Evolutionary conservation across 2,329 filamentous ascomycete species (phyloP).

Genomic region (Alternaria brassicae): DNA sequence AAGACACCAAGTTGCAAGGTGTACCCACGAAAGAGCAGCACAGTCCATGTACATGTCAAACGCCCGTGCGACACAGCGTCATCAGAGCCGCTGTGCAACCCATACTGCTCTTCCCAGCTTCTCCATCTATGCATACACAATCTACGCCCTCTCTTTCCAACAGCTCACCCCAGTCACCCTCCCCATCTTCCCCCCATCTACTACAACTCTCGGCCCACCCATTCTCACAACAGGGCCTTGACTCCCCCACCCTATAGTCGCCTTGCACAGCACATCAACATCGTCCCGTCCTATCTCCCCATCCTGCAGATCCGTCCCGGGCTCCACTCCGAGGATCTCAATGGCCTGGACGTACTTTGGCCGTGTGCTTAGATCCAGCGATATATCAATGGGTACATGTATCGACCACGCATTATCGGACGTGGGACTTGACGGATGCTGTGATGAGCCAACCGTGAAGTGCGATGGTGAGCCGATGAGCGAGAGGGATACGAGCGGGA

Average conservation of each 20-base stretch:
- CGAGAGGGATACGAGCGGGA: not conserved
- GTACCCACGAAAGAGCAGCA: not conserved
- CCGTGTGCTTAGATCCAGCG: constrained; percentile 24
- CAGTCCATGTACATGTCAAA: not conserved
- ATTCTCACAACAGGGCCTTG: constrained; percentile 15
- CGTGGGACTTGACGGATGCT: not conserved
- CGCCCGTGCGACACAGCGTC: not conserved
- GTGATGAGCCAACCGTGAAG: not conserved
- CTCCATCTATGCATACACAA: not conserved
- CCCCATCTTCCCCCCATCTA: constrained; percentile 19
- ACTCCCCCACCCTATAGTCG: constrained; percentile 11
- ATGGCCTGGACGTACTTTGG: constrained; percentile 26
- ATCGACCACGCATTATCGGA: constrained; percentile 15
- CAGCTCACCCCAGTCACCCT: constrained; percentile 24
- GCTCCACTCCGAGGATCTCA: constrained; percentile 17
- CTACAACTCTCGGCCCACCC: constrained; percentile 12
- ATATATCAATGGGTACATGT: constrained; percentile 25
- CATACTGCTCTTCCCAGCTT: not conserved
- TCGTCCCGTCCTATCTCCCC: constrained; percentile 6
- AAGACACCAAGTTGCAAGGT: constrained; percentile 65
- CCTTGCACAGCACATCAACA: constrained; percentile 22
- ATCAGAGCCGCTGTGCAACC: not conserved
- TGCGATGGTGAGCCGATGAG: not conserved
- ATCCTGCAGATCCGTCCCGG: not conserved
- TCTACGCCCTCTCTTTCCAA: not conserved